Evolutionary conservation across 2,329 filamentous ascomycete species (phyloP).

Genomic region (Trichoderma cornu-damae): DNA sequence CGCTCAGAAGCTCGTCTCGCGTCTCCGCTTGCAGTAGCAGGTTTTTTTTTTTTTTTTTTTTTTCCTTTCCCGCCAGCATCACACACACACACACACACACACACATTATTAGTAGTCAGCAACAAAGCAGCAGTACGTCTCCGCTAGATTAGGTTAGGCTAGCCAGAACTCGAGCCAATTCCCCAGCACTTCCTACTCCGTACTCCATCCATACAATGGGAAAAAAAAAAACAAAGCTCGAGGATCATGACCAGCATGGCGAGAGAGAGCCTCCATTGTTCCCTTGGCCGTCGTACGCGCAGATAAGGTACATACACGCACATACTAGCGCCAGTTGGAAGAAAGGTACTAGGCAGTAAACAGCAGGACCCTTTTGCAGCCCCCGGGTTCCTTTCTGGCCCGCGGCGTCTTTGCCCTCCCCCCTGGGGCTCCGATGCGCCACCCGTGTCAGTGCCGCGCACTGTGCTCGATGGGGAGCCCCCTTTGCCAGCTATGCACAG

Average conservation of each 20-base stretch:
- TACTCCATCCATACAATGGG: neutral
- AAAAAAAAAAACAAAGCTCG: neutral
- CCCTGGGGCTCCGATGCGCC: neutral
- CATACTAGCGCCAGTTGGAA: too few relatives aligned
- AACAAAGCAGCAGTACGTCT: neutral
- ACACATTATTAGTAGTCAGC: too few relatives aligned
- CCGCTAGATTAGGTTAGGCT: conserved; percentile 13
- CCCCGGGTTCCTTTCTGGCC: conserved; percentile 2
- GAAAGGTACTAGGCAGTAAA: too few relatives aligned
- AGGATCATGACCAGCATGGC: conserved; percentile 1
- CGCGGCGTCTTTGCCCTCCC: neutral
- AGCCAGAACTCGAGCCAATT: neutral
- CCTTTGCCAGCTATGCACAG: neutral
- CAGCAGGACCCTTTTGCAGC: too few relatives aligned
- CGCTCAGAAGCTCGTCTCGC: neutral
- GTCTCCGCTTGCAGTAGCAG: too few relatives aligned
- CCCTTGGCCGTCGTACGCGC: neutral
- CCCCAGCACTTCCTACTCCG: neutral
- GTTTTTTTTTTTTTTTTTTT: too few relatives aligned
- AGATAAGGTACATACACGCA: too few relatives aligned
- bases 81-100: too few relatives aligned
- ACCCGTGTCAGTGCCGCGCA: neutral
- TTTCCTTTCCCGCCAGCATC: too few relatives aligned
- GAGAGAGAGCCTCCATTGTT: neutral
- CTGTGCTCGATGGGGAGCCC: neutral